Evolutionary conservation across 1,284 basidiomycete genomes (phyloP).

Genomic region (Trichosporon sp.): DNA sequence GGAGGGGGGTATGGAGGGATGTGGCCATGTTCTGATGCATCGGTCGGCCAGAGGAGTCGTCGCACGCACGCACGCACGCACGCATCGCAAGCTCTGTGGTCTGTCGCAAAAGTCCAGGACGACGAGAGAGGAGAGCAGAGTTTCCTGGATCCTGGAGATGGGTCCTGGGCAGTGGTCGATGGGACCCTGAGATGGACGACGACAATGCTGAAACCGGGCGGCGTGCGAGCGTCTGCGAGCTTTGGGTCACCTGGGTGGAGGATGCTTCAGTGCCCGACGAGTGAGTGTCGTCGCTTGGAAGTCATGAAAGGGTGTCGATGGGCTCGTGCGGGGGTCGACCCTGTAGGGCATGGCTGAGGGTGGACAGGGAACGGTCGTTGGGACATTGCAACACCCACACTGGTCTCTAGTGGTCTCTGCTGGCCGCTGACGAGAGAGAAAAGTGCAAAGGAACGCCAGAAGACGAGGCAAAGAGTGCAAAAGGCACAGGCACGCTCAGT

Average conservation of each 20-base stretch:
- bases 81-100: background rate
- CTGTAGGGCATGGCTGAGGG: background rate
- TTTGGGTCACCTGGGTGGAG: background rate
- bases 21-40: background rate
- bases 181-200: background rate
- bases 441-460: background rate
- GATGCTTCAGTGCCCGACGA: no score
- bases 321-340: background rate
- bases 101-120: background rate
- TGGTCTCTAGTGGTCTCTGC: no score
- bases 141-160: background rate
- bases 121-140: background rate
- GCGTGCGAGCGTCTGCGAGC: background rate
- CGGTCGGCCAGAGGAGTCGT: background rate
- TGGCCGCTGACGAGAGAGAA: no score
- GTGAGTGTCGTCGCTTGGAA: background rate
- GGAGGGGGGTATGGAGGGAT: background rate
- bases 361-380: no score
- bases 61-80: no score
- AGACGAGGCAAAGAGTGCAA: background rate
- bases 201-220: constrained; percentile 7
- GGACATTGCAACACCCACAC: background rate
- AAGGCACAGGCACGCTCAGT: background rate
- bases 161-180: background rate
- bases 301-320: background rate